phyloP scores from a whole-genome alignment of 805 yeast species.

The Starmerella potacharoeniae region DNA sequence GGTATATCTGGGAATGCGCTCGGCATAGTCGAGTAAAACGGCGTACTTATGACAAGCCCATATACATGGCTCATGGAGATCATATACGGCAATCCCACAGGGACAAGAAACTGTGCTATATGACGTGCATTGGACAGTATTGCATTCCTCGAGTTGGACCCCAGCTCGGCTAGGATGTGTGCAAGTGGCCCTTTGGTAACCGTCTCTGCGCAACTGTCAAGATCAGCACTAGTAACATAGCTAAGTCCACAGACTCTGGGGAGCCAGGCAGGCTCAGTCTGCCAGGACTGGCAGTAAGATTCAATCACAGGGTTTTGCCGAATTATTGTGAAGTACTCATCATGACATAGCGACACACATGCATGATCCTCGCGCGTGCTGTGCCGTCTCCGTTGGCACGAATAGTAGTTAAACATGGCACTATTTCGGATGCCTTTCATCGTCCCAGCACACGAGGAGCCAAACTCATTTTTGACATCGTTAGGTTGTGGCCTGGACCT shows the following conservation, averaged over 20 bases:
- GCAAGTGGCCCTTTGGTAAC: background rate
- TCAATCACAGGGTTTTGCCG: background rate
- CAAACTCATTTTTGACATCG: background rate
- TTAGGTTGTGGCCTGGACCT: background rate
- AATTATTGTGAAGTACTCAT: background rate
- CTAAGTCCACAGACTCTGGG: background rate
- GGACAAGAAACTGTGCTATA: slow-evolving; percentile 7
- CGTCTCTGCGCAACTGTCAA: background rate
- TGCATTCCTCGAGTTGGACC: background rate
- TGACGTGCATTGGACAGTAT: background rate
- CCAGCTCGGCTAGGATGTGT: background rate
- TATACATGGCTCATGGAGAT: background rate
- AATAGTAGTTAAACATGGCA: background rate
- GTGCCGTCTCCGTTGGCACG: background rate
- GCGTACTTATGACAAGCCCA: slow-evolving; percentile 14
- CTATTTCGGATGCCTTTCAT: too few species aligned
- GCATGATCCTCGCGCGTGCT: background rate
- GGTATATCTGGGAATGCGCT: slow-evolving; percentile 32
- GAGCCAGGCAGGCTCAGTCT: background rate
- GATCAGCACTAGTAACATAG: background rate
- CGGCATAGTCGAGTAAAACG: slow-evolving; percentile 15
- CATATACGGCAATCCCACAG: slow-evolving; percentile 16
- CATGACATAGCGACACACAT: too few species aligned
- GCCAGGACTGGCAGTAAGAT: background rate
- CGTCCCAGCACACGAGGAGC: too few species aligned